Evolutionary conservation across 768 basidiomycete species (phyloP).

Genomic region (Leccinum barrowsii): DNA sequence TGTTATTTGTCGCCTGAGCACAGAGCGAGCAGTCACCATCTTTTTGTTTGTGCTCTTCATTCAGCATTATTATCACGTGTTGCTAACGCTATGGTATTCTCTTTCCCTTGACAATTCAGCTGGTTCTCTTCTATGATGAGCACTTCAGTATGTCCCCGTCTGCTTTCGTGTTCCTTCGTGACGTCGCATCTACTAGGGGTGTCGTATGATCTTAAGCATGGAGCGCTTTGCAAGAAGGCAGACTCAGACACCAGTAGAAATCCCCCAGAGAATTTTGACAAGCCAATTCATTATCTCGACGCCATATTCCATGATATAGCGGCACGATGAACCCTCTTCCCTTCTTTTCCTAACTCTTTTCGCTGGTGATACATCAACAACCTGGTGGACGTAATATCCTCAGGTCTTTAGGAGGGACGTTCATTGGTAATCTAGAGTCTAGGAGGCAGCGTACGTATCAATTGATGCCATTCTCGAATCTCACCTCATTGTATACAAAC

Average conservation of each 20-base stretch:
- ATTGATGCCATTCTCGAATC: too few species aligned
- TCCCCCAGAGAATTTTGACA: slow-evolving; percentile 4
- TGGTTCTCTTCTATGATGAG: slow-evolving; percentile 14
- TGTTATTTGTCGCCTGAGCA: background rate
- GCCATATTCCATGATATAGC: background rate
- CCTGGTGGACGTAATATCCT: background rate
- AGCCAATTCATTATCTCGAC: slow-evolving; percentile 4
- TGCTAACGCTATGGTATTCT: slow-evolving; percentile 1
- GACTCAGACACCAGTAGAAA: background rate
- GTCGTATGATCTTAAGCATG: slow-evolving; percentile 22
- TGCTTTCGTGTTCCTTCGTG: background rate
- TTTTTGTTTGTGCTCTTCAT: slow-evolving; percentile 10
- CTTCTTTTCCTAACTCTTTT: background rate
- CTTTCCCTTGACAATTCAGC: background rate
- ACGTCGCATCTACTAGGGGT: slow-evolving; percentile 19
- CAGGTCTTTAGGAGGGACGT: background rate
- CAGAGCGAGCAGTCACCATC: background rate
- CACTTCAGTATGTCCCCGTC: slow-evolving; percentile 5
- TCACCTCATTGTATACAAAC: too few species aligned
- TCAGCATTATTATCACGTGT: background rate
- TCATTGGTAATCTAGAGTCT: background rate
- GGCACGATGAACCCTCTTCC: background rate
- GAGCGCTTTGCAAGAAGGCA: slow-evolving; percentile 17
- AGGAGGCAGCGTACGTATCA: too few species aligned
- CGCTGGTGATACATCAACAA: background rate